Evolutionary conservation across 2,329 filamentous ascomycete genomes (phyloP).

Genomic region (Fusarium sp.): DNA sequence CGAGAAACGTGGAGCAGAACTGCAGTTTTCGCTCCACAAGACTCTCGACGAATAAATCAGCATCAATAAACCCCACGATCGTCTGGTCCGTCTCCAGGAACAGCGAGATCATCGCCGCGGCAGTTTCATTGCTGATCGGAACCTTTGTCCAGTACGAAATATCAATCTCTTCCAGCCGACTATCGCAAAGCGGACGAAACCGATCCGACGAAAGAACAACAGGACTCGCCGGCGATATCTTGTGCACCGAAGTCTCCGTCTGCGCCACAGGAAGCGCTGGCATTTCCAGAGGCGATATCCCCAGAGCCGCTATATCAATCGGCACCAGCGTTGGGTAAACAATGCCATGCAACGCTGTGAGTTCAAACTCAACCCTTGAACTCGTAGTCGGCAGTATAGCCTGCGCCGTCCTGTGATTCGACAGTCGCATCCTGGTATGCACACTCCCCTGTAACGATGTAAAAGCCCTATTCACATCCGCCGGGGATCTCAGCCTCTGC

Average conservation of each 20-base stretch:
- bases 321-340: background rate
- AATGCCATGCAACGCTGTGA: background rate
- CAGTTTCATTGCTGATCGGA: background rate
- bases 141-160: constrained; percentile 7
- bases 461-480: background rate
- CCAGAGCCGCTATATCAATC: background rate
- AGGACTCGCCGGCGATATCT: background rate
- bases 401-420: background rate
- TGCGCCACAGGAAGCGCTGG: background rate
- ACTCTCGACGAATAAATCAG: background rate
- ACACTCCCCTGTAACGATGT: background rate
- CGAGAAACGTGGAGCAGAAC: constrained; percentile 1
- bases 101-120: background rate
- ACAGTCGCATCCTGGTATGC: background rate
- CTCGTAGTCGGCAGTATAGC: background rate
- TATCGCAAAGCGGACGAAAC: background rate
- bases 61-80: background rate
- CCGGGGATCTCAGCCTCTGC: background rate
- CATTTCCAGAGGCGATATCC: background rate
- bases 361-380: constrained; percentile 1
- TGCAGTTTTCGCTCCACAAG: background rate
- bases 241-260: background rate
- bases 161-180: background rate
- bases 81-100: constrained; percentile 5
- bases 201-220: background rate